phyloP scores from a whole-genome alignment of 108 stramenopile species.

The Nitzschia sp. region DNA sequence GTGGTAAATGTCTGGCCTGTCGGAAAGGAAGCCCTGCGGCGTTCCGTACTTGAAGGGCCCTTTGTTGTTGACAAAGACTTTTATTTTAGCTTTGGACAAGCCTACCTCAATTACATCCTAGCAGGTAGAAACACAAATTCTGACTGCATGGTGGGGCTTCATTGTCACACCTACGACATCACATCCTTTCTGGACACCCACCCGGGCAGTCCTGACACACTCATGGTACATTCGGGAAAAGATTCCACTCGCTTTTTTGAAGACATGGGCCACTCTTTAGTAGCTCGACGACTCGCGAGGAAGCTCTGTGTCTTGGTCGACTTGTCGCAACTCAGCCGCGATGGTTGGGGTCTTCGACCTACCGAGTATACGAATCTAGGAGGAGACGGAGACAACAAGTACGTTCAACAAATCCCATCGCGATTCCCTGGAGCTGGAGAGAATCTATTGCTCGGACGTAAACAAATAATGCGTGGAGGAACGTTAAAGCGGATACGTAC shows the following conservation, averaged over 20 bases:
- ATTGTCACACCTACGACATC: constrained; percentile 89
- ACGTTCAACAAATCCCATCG: not conserved
- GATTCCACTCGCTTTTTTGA: constrained; percentile 92
- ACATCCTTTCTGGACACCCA: constrained; percentile 86
- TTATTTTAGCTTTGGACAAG: constrained; percentile 73
- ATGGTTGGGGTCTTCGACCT: constrained; percentile 30
- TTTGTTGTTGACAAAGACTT: constrained; percentile 54
- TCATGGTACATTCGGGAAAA: constrained; percentile 86
- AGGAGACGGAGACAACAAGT: not conserved
- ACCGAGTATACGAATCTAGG: constrained; percentile 18
- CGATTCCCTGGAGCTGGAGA: constrained; percentile 16
- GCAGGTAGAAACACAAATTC: constrained; percentile 67
- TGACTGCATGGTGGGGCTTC: constrained; percentile 83
- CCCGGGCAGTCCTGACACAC: constrained; percentile 91
- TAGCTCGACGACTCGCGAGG: constrained; percentile 60
- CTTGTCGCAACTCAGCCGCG: constrained; percentile 30
- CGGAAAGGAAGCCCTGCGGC: constrained; percentile 55
- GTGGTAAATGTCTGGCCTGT: constrained; percentile 61
- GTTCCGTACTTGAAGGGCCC: constrained; percentile 38
- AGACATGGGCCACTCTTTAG: constrained; percentile 81
- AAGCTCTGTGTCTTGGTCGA: constrained; percentile 65
- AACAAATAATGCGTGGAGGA: constrained; percentile 6
- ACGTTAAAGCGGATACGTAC: constrained; percentile 19
- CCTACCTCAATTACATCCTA: constrained; percentile 70
- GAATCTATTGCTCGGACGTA: constrained; percentile 17